phyloP scores from a whole-genome alignment of 805 yeast genomes.

The Barnettozyma californica region DNA sequence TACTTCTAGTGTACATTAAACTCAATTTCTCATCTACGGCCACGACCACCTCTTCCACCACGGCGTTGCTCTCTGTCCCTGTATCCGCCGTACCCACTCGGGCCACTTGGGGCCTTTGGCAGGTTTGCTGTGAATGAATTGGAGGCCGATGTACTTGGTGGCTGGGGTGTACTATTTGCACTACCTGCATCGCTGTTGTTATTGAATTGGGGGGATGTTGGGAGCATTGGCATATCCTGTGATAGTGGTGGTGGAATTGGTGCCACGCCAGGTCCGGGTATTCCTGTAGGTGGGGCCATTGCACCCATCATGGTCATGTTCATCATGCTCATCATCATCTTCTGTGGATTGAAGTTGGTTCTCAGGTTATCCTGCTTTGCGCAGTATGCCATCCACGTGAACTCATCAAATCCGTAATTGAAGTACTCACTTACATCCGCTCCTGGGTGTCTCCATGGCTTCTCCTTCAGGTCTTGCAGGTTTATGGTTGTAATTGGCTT shows the following conservation, averaged over 20 bases:
- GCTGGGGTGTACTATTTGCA: slow-evolving; percentile 1
- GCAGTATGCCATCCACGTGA: slow-evolving; percentile 92
- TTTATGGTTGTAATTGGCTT: slow-evolving; percentile 77
- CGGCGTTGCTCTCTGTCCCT: slow-evolving; percentile 21
- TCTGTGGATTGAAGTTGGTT: slow-evolving; percentile 78
- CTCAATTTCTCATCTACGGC: slow-evolving; percentile 7
- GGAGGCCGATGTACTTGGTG: slow-evolving; percentile 10
- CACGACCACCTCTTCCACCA: slow-evolving; percentile 15
- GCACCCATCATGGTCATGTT: slow-evolving; percentile 24
- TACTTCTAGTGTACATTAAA: neutral
- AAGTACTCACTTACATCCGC: slow-evolving; percentile 93
- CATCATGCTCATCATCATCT: slow-evolving; percentile 61
- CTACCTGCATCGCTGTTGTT: neutral
- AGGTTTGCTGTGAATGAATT: slow-evolving; percentile 4
- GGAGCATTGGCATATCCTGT: slow-evolving; percentile 23
- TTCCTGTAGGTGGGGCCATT: slow-evolving; percentile 26
- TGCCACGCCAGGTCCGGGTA: slow-evolving; percentile 26
- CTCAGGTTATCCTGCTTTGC: slow-evolving; percentile 78
- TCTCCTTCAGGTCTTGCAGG: slow-evolving; percentile 77
- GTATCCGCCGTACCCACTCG: slow-evolving; percentile 8
- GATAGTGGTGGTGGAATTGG: slow-evolving; percentile 1
- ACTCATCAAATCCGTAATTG: slow-evolving; percentile 94
- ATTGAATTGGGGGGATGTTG: slow-evolving; percentile 1
- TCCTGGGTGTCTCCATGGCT: slow-evolving; percentile 98
- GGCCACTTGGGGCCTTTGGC: slow-evolving; percentile 15